phyloP scores from a whole-genome alignment of 2,329 filamentous ascomycete genomes.

The Aspergillus sp. region DNA sequence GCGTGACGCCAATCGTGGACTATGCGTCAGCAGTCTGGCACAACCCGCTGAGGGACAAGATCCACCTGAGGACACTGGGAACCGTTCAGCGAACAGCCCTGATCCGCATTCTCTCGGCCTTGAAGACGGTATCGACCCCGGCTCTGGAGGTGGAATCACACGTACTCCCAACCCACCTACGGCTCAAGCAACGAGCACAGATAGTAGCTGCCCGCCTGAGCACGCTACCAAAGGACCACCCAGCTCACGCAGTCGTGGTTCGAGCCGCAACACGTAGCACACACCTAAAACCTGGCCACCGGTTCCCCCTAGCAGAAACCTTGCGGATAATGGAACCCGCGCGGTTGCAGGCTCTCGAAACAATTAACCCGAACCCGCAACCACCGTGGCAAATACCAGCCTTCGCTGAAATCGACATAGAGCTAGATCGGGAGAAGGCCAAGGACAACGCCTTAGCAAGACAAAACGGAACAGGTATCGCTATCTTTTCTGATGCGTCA shows the following conservation, averaged over 20 bases:
- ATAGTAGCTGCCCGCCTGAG: too few species aligned
- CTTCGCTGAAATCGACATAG: not conserved
- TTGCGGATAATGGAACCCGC: not conserved
- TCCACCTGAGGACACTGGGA: not conserved
- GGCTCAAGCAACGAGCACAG: too few species aligned
- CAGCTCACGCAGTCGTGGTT: not conserved
- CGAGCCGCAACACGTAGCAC: not conserved
- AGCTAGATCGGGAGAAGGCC: not conserved
- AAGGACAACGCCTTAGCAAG: not conserved
- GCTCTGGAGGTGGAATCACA: too few species aligned
- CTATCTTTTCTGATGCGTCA: conserved; percentile 14
- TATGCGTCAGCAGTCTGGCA: conserved; percentile 25
- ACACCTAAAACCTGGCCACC: not conserved
- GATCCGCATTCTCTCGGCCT: too few species aligned
- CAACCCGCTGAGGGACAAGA: conserved; percentile 7
- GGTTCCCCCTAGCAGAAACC: not conserved
- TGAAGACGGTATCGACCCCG: too few species aligned
- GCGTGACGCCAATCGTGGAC: conserved; percentile 21
- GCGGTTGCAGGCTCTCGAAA: not conserved
- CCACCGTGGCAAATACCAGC: not conserved
- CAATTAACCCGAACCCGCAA: not conserved
- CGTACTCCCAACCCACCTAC: too few species aligned
- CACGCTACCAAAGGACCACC: not conserved
- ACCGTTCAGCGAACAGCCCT: too few species aligned
- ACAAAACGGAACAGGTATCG: not conserved